phyloP scores from a whole-genome alignment of 2,329 filamentous ascomycete species.

The Trichoderma sp. region DNA sequence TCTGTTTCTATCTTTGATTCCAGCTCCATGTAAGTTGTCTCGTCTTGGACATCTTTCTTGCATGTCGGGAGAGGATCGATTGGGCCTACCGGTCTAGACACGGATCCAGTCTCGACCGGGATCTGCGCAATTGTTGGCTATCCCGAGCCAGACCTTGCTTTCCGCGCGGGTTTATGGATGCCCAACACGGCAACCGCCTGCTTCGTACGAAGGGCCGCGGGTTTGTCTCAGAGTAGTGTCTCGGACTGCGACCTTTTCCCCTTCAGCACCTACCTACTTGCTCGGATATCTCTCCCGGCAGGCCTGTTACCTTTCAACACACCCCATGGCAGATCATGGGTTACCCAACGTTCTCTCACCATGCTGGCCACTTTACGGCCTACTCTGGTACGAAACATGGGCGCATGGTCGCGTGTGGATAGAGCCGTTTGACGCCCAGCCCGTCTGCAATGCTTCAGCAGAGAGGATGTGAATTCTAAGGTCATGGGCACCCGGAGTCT shows the following conservation, averaged over 20 bases:
- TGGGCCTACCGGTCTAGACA: not conserved
- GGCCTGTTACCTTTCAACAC: constrained; percentile 20
- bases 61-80: not conserved
- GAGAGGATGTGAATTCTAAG: not conserved
- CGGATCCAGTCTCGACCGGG: not conserved
- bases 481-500: not conserved
- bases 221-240: constrained; percentile 3
- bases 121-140: not conserved
- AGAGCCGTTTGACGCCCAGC: constrained; percentile 1
- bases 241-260: not conserved
- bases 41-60: not conserved
- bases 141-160: not conserved
- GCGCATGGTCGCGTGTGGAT: not conserved
- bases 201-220: not conserved
- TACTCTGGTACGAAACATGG: not conserved
- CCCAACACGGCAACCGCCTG: not conserved
- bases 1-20: too few relatives aligned
- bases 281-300: not conserved
- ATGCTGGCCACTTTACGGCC: not conserved
- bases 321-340: not conserved
- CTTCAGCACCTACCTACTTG: not conserved
- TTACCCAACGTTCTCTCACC: constrained; percentile 2
- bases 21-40: constrained; percentile 8
- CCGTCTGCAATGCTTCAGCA: not conserved
- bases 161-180: not conserved